These are phyloP conservation scores for Alternaria sp. DNA, from an alignment of 2,329 filamentous ascomycete genomes.

Conservation along the genomic window DNA sequence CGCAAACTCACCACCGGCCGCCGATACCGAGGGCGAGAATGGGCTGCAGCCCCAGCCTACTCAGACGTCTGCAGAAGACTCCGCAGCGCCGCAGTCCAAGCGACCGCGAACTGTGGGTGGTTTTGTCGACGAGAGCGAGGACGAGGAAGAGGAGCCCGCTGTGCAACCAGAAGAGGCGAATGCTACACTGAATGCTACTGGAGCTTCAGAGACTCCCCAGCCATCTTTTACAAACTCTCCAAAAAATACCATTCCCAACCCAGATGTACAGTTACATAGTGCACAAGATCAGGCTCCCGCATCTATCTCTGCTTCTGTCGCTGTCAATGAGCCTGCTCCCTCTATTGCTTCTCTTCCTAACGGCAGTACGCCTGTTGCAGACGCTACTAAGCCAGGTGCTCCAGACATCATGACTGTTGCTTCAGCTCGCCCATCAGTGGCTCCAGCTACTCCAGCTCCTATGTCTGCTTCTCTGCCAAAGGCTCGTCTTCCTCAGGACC, in stretches of 20 bases:
- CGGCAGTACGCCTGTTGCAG: constrained; percentile 52
- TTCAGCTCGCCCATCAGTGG: constrained; percentile 51
- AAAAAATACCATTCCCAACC: constrained; percentile 63
- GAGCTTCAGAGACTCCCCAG: constrained; percentile 61
- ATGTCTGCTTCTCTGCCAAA: constrained; percentile 49
- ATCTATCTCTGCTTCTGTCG: constrained; percentile 50
- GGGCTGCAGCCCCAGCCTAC: constrained; percentile 36
- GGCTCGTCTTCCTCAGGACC: constrained; percentile 74
- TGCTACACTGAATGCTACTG: constrained; percentile 58
- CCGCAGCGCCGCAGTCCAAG: constrained; percentile 45
- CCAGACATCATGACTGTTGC: constrained; percentile 37
- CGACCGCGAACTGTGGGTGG: constrained; percentile 66
- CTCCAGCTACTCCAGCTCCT: constrained; percentile 47
- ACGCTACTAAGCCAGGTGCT: constrained; percentile 48
- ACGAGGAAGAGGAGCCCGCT: constrained; percentile 60
- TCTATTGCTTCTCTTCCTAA: constrained; percentile 61
- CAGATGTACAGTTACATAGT: constrained; percentile 70
- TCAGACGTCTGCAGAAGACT: constrained; percentile 32
- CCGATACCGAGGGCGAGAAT: constrained; percentile 31
- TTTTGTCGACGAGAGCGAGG: constrained; percentile 71
- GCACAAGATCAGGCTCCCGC: constrained; percentile 61
- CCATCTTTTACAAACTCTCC: constrained; percentile 65
- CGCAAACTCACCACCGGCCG: constrained; percentile 38
- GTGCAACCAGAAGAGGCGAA: constrained; percentile 60
- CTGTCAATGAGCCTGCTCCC: constrained; percentile 57